Base-by-base conservation (phyloP, 371 early-diverging fungal species). In the Amoeboaphelidium protococcarum region DNA sequence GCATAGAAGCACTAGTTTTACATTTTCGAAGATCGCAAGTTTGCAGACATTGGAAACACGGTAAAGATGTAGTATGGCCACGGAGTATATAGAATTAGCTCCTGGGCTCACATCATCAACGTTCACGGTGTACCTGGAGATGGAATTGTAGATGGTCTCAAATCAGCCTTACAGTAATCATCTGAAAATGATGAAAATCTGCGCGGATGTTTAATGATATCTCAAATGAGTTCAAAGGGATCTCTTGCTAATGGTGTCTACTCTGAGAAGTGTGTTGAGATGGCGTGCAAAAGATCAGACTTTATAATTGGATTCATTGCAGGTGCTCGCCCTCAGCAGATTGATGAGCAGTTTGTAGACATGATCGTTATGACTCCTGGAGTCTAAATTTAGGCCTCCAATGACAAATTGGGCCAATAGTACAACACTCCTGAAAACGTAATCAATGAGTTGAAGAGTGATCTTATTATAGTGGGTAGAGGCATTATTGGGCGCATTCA, bases 21-120 rank as follows among this genome's bases (percentile, higher is more conserved):
- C 63, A 82, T 94, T 50, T 92, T 92, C 58, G 92, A 94, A 61
- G 95, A 94, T 66, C 77, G 92, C 57, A 91, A 91, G 65, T 92
- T 91, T 64, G 91, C 91, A 45, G 90, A 88, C 56, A 66, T 63
- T 51, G 63, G 65, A 52, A 90, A 94, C 61, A 92, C 94, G 19
- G 90, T 90, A 54, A 80, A 84, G 54, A 72, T 71, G 41, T 92
- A 94, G 65, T 94, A 91, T 59, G 69, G 72, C 47, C 65, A 71
- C 20, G 95, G 95, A 49, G 57, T 91, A 25, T 85, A 88, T 66
- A 69, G 72, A 51, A 94, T 94, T 48, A 79, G 89, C 12, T 71
- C 72, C 45, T 94, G 95, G 94, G 69, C 95, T 1, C 74, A 94
- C 57, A 79, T 94, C 58, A 87, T 82, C 47, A 90, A 89, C 61